These are phyloP conservation scores for Barnettozyma salicaria DNA, from an alignment of 805 yeast genomes.

Conservation along the genomic window DNA sequence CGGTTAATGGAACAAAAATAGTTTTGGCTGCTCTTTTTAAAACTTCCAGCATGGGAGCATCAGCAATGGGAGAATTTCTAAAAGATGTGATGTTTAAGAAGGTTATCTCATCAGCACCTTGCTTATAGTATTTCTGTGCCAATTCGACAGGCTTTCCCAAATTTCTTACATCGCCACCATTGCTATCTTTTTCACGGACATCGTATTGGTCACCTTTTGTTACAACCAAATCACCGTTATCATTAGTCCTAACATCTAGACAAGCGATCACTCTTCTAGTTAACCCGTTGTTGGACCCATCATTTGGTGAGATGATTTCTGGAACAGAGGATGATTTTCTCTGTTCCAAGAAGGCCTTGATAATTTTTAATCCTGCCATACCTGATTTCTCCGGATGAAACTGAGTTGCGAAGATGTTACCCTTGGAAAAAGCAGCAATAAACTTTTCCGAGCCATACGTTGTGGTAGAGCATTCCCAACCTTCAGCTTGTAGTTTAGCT, in stretches of 20 bases:
- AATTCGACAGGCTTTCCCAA: conserved; percentile 94
- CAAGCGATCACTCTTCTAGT: conserved; percentile 94
- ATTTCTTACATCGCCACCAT: conserved; percentile 68
- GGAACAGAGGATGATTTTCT: conserved; percentile 18
- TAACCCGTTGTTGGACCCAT: conserved; percentile 52
- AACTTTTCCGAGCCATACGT: conserved; percentile 74
- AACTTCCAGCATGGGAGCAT: conserved; percentile 94
- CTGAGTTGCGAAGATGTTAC: conserved; percentile 88
- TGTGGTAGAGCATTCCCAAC: conserved; percentile 73
- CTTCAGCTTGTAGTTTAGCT: conserved; percentile 30
- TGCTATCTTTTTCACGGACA: conserved; percentile 70
- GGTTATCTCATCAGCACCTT: conserved; percentile 97
- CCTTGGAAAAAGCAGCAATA: conserved; percentile 73
- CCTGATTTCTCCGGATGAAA: conserved; percentile 99
- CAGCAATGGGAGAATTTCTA: conserved; percentile 86
- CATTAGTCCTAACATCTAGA: conserved; percentile 93
- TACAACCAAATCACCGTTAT: conserved; percentile 90
- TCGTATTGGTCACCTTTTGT: conserved; percentile 99
- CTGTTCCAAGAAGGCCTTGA: conserved; percentile 60
- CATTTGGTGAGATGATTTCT: conserved; percentile 23
- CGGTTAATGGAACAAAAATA: conserved; percentile 93
- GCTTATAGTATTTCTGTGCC: conserved; percentile 83
- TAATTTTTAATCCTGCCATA: conserved; percentile 72
- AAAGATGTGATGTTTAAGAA: conserved; percentile 93
- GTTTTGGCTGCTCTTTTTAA: conserved; percentile 76